Evolutionary conservation across 140 eudicot species (phyloP), one percentile per base, ranked within the genome.

Genomic region (Oenanthe javanica): DNA sequence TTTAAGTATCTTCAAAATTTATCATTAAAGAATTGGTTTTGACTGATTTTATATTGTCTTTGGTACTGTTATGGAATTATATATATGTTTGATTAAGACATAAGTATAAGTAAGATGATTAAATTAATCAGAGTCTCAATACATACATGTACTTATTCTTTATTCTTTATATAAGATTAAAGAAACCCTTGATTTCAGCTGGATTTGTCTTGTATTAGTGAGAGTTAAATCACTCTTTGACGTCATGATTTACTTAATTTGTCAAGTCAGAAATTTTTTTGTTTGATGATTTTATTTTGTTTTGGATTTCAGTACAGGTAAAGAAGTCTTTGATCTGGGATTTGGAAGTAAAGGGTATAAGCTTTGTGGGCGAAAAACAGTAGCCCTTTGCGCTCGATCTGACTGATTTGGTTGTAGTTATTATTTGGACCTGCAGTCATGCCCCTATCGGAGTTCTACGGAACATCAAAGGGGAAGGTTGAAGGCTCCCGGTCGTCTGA

Each of bases 381-480:
- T 47, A 4, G 42, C 78, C 59, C 38, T 16, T 74, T 74, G 70
- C 9, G 61, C 45, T 72, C 70, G 72, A 70, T 76, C 79, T 67
- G 82, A 70, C 81, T 76, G 81, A 77, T 82, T 72, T 76, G 50
- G 78, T 69, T 51, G 74, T 19, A 18, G 69, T 25, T 15, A 31
- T 47, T 31, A 16, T 77, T 66, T 75, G 45, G 81, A 46, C 27
- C 66, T 46, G 40, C 50, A 75, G 86, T 55, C 79, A 95, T 95
- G 99, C 99, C 99, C 84, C 91, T 95, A 55, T 88, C 97, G n/a
- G 99, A 95, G 84, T 84, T 95, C 31, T 85, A 86, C 77, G 77
- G 86, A 84, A 83, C 91, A 85, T 83, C 80, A 71, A 81, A 86
- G 38, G 95, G 90, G 75, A 90, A 87, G 86, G 79, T 79, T 78